These are phyloP conservation scores for Paraphaeosphaeria minitans DNA, from an alignment of 2,329 filamentous ascomycete genomes.

Conservation along the genomic window DNA sequence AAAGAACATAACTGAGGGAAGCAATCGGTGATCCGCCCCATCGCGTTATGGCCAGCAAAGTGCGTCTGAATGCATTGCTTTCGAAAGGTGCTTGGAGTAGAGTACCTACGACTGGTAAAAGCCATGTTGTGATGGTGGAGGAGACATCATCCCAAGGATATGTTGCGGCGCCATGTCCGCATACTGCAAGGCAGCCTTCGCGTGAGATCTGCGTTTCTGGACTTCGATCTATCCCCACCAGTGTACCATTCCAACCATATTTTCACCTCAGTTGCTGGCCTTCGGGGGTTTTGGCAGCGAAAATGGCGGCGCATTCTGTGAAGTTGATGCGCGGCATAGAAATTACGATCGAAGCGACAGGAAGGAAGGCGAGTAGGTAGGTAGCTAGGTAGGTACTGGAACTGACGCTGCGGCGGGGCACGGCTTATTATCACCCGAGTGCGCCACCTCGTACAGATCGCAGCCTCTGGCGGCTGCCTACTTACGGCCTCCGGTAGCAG, in stretches of 20 bases:
- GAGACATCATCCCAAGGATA: conserved; percentile 42
- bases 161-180: conserved; percentile 37
- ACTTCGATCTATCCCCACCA: conserved; percentile 19
- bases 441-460: conserved; percentile 3
- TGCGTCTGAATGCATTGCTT: conserved; percentile 46
- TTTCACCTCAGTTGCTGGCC: conserved; percentile 15
- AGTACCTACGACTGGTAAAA: conserved; percentile 47
- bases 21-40: conserved; percentile 49
- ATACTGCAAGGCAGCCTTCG: conserved; percentile 42
- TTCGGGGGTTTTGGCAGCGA: conserved; percentile 4
- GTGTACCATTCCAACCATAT: conserved; percentile 28
- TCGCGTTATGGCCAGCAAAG: conserved; percentile 42
- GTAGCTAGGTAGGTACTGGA: not conserved
- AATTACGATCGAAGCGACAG: not conserved
- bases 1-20: conserved; percentile 45
- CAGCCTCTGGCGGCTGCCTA: not conserved
- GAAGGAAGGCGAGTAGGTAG: no score
- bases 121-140: conserved; percentile 48
- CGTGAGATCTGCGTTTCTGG: conserved; percentile 36
- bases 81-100: conserved; percentile 50
- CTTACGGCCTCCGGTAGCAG: not conserved
- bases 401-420: not conserved
- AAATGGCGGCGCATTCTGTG: conserved; percentile 11
- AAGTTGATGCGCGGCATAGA: conserved; percentile 17
- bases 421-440: conserved; percentile 3